Percentiles rank a stretch among this genome's conserved stretches.
phyloP scores from a whole-genome alignment of 1,284 basidiomycete species.

The Ceraceosorus bombacis region DNA sequence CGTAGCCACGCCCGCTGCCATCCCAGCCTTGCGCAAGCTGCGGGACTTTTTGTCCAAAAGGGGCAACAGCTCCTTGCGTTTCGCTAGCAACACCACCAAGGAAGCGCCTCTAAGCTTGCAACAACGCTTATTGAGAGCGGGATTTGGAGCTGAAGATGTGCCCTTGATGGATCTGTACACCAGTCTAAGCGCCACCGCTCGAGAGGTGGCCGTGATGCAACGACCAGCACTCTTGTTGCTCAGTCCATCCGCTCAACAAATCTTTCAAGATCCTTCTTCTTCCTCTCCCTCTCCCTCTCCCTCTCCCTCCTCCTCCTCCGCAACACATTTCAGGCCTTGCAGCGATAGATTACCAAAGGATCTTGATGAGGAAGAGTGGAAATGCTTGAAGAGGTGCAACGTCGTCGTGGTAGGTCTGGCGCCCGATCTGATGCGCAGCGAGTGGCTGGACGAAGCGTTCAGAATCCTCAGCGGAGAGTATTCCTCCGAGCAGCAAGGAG shows the following conservation, averaged over 20 bases:
- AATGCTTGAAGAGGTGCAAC: conserved; percentile 51
- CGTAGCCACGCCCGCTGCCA: conserved; percentile 55
- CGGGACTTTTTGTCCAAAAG: conserved; percentile 9
- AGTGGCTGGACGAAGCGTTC: conserved; percentile 60
- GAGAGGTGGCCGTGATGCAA: background rate
- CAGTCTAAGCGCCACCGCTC: conserved; percentile 1
- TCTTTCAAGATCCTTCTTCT: background rate
- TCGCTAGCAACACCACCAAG: conserved; percentile 12
- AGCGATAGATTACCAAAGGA: background rate
- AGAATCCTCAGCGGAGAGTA: conserved; percentile 54
- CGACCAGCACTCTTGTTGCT: conserved; percentile 3
- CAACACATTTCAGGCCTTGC: background rate
- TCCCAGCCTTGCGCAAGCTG: conserved; percentile 55
- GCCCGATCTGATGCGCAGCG: conserved; percentile 54
- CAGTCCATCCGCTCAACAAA: background rate
- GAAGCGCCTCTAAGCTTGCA: conserved; percentile 17
- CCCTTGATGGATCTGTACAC: background rate
- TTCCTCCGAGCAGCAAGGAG: too few relatives aligned
- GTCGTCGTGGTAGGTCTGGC: conserved; percentile 64
- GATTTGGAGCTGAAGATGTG: background rate
- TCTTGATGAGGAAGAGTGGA: conserved; percentile 5
- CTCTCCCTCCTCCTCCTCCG: background rate
- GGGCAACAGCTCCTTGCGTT: conserved; percentile 2
- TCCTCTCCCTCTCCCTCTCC: background rate
- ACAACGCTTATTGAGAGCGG: background rate